Conservation (phyloP, 108 stramenopile genomes). For the Fragilariopsis cylindrus region DNA sequence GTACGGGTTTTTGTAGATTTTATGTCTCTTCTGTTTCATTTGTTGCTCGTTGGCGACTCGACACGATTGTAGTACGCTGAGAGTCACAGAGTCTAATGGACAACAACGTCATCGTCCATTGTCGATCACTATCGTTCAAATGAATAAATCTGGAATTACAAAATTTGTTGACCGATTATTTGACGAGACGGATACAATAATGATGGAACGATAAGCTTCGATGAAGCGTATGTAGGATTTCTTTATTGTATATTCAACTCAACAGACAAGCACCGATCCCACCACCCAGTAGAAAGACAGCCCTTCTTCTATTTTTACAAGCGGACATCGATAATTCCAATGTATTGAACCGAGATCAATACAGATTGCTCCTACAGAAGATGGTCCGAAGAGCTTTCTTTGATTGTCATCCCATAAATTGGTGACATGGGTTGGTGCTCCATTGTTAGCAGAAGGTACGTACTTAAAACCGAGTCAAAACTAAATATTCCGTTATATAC, state of each 20-base stretch:
- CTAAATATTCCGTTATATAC: no score
- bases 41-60: no score
- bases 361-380: constrained; percentile 17
- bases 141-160: neutral
- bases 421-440: constrained; percentile 48
- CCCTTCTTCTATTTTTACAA: constrained; percentile 25
- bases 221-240: constrained; percentile 41
- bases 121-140: no score
- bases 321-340: constrained; percentile 22
- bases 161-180: constrained; percentile 38
- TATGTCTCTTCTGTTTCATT: no score
- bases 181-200: constrained; percentile 47
- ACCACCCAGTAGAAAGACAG: constrained; percentile 37
- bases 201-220: constrained; percentile 38
- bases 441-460: constrained; percentile 23
- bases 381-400: constrained; percentile 27
- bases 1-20: no score
- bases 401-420: constrained; percentile 40
- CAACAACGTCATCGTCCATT: no score
- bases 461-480: no score
- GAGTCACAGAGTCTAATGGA: no score
- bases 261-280: constrained; percentile 47
- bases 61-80: no score
- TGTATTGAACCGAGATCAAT: constrained; percentile 33
- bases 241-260: constrained; percentile 38